phyloP scores from a whole-genome alignment of 2,329 filamentous ascomycete species.

The Verticillium nubilum region DNA sequence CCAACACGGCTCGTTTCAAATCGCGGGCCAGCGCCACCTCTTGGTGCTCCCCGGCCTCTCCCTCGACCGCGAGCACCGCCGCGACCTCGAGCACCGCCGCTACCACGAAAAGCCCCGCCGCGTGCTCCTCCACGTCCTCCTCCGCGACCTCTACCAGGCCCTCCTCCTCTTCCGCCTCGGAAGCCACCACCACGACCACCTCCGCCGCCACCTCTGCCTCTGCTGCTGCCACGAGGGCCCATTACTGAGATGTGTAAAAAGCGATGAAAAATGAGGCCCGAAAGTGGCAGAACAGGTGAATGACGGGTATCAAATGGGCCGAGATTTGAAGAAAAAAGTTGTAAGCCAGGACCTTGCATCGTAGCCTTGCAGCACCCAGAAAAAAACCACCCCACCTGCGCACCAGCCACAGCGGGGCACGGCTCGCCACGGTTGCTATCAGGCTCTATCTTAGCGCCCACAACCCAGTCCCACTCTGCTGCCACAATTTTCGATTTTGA shows the following conservation, averaged over 20 bases:
- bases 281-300: not conserved
- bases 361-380: constrained; percentile 11
- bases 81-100: constrained; percentile 15
- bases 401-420: constrained; percentile 15
- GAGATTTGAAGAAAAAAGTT: constrained; percentile 10
- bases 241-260: not conserved
- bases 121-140: constrained; percentile 14
- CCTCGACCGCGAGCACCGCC: constrained; percentile 16
- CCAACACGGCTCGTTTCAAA: constrained; percentile 34
- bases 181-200: constrained; percentile 9
- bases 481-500: constrained; percentile 31
- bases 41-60: constrained; percentile 12
- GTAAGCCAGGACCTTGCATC: constrained; percentile 8
- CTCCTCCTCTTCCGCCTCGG: constrained; percentile 7
- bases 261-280: not conserved
- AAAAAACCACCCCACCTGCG: constrained; percentile 11
- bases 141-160: constrained; percentile 2
- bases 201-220: constrained; percentile 7
- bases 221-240: constrained; percentile 11
- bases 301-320: not conserved
- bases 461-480: constrained; percentile 32
- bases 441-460: constrained; percentile 47
- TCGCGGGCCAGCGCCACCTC: constrained; percentile 22
- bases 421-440: constrained; percentile 15
- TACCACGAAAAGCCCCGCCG: constrained; percentile 3